Evolutionary conservation across 2,329 filamentous ascomycete genomes (phyloP), one percentile per base, ranked within the genome.

Genomic region (Gyromitra esculenta): DNA sequence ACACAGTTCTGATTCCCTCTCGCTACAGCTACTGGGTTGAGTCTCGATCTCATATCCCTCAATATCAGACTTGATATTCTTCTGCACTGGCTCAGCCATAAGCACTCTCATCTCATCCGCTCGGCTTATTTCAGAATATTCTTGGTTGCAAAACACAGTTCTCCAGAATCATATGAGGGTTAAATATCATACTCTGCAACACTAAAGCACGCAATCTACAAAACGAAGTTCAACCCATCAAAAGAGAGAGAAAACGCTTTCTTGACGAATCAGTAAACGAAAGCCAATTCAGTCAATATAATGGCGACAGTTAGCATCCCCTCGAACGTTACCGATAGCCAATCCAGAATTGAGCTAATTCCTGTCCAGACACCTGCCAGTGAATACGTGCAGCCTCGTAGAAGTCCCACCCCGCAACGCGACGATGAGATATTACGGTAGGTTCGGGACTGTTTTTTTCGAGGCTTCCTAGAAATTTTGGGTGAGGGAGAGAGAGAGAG

Each of bases 361-460:
- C 21, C 50, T 70, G 43, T 48, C 5, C 72, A 74, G 75, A 35
- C 70, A 25, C 52, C 65, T 45, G 48, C 43, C 25, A 48, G 48
- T 67, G 76, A 70, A 54, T 72, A 68, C 74, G 69, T 41, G 52
- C 76, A 73, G 43, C 43, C 70, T 65, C 72, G 50, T 67, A 73
- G 56, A 64, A 69, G 69, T 52, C 56, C 76, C 25, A 62, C 65
- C 25, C 50, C 76, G 52, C 75, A 72, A 48, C 73, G 67, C 60
- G 76, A 79, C 39, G 73, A 78, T 64, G 76, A 79, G 50, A 71
- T 63, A 52, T 59, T 77, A 68, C 72, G 78, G 78, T 79, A 69
- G 37, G 67, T 69, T 45, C 69, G 3, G 59, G 48, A 65, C 25
- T 31, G 2, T 31, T 31, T 31, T 31, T 59, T 21, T 75, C 31